Base-by-base conservation (phyloP, 2,329 filamentous ascomycete species). In the Microthyrium microscopicum region DNA sequence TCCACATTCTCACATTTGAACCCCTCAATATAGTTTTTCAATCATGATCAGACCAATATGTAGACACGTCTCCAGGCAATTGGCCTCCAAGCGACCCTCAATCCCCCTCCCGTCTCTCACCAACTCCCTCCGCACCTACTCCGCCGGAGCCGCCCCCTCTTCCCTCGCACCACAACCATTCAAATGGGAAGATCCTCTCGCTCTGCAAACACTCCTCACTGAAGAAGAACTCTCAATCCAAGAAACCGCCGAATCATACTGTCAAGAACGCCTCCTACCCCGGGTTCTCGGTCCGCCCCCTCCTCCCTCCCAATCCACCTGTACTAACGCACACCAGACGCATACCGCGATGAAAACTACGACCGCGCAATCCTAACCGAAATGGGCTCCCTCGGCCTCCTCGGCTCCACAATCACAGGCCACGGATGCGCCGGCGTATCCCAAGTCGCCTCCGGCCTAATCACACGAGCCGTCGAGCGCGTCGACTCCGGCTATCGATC, bases 401-500 rank as follows among this genome's bases (percentile, higher is more conserved):
- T 93, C 4, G 84, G 85, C 34, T 76, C 85, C 33, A 87, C 74
- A 13, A 85, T 93, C 40, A 62, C 87, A 41, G 85, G 84, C 13
- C 89, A 92, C 48, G 84, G 73, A 20, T 93, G 85, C 53, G 84
- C 84, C 4, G 84, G 84, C 34, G 79, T 81, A 18, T 87, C 80
- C 42, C 85, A 77, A 34, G 82, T 93, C 29, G 84, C 84, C 6
- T 78, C 77, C n/a, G 84, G 83, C 16, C 61, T 93, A 41, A 92
- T 93, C 54, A 91, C 82, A 15, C 73, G 83, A 50, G 84, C 85
- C 41, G 82, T 93, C 13, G 84, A 93, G 57, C 71, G 83, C 37
- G 81, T 93, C 19, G 84, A 93, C 52, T 89, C 81, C 39, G 85
- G 84, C 31, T 93, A 92, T 57, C 72, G 85, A 38, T 91, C 82